phyloP scores from a whole-genome alignment of 208 protist genomes.

The Vickermania spadyakhi region DNA sequence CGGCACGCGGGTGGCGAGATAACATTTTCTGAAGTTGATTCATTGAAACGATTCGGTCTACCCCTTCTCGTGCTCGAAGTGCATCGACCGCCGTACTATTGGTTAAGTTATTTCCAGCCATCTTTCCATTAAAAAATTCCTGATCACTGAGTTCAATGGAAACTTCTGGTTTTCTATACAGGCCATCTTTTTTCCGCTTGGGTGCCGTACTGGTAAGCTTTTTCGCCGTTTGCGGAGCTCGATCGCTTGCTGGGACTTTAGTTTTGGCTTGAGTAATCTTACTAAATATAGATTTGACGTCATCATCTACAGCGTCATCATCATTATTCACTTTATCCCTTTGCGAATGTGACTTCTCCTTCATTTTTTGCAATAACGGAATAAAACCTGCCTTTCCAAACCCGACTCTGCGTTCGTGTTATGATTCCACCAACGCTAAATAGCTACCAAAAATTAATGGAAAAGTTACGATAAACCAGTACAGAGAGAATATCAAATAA shows the following conservation, averaged over 20 bases:
- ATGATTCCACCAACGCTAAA: too few relatives aligned
- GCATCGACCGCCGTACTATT: slow-evolving; percentile 1
- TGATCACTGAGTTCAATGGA: slow-evolving; percentile 66
- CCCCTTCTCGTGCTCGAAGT: slow-evolving; percentile 42
- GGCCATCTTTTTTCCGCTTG: slow-evolving; percentile 30
- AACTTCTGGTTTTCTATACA: slow-evolving; percentile 72
- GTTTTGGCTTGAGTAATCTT: not conserved
- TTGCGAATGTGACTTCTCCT: too few relatives aligned
- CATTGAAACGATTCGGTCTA: slow-evolving; percentile 70
- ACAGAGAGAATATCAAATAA: too few relatives aligned
- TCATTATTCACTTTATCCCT: too few relatives aligned
- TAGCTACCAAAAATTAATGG: too few relatives aligned
- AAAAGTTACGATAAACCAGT: too few relatives aligned
- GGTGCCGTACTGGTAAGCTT: not conserved
- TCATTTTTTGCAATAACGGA: too few relatives aligned
- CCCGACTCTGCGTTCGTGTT: too few relatives aligned
- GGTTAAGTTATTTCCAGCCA: not conserved
- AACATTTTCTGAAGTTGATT: slow-evolving; percentile 71
- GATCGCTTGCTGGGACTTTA: not conserved
- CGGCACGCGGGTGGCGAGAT: slow-evolving; percentile 56
- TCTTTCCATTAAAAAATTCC: slow-evolving; percentile 46
- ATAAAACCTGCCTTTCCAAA: too few relatives aligned
- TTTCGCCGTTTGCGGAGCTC: not conserved
- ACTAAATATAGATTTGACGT: not conserved
- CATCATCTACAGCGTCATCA: slow-evolving; percentile 1